These are phyloP conservation scores for Pseudisothecium myosuroides DNA, from an alignment of 225 moss, liverwort and hornwort genomes.

Conservation along the genomic window DNA sequence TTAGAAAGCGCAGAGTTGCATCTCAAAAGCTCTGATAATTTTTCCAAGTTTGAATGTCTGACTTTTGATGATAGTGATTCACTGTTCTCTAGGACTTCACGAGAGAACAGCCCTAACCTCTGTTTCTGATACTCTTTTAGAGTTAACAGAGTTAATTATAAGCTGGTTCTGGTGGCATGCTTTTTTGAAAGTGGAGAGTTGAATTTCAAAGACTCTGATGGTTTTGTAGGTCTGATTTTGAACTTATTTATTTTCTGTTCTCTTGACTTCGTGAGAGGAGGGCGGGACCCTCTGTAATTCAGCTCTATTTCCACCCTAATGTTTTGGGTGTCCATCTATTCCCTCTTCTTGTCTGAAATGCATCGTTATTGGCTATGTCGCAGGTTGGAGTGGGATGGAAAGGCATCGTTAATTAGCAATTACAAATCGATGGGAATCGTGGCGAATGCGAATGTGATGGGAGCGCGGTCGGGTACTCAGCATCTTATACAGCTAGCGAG, in stretches of 20 bases:
- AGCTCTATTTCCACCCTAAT: neutral
- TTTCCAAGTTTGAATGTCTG: neutral
- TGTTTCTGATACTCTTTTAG: neutral
- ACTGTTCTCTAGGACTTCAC: neutral
- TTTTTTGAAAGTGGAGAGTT: neutral
- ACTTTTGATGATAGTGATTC: neutral
- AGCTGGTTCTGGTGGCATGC: neutral
- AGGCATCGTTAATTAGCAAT: slow-evolving; percentile 41
- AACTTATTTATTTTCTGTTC: neutral
- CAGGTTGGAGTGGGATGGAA: slow-evolving; percentile 61
- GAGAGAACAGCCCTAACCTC: neutral
- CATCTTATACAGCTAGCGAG: slow-evolving; percentile 54
- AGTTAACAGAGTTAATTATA: neutral
- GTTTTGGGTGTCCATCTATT: neutral
- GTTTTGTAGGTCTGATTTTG: neutral
- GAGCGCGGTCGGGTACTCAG: slow-evolving; percentile 60
- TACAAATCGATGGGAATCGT: slow-evolving; percentile 70
- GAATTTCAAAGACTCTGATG: neutral
- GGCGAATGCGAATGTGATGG: slow-evolving; percentile 78
- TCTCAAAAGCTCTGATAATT: neutral
- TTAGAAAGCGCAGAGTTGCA: neutral
- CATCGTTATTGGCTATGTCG: neutral
- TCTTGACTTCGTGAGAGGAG: neutral
- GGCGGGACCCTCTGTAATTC: neutral
- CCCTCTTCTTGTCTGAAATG: neutral